These are phyloP conservation scores for Sugiyamaella mastotermitis DNA, from an alignment of 805 yeast genomes.

Conservation along the genomic window DNA sequence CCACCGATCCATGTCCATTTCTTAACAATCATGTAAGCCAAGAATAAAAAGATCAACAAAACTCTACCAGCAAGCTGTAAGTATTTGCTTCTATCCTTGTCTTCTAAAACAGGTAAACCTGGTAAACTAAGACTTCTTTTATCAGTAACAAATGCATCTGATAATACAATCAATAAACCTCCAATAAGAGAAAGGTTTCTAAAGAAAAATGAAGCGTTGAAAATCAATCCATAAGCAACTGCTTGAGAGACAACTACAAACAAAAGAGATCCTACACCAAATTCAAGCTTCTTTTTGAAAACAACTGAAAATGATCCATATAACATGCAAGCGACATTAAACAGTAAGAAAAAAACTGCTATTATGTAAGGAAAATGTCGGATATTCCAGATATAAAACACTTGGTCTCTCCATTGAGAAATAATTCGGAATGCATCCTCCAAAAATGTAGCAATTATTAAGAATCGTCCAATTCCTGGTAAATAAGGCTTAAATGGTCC, in stretches of 20 bases:
- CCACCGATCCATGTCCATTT: constrained; percentile 64
- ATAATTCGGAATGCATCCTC: constrained; percentile 83
- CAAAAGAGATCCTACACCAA: constrained; percentile 64
- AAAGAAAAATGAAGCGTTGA: constrained; percentile 73
- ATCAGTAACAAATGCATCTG: constrained; percentile 79
- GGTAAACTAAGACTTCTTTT: constrained; percentile 62
- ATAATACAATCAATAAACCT: constrained; percentile 78
- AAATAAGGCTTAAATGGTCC: constrained; percentile 41
- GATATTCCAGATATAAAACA: constrained; percentile 71
- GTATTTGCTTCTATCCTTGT: constrained; percentile 72
- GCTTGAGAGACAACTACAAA: constrained; percentile 79
- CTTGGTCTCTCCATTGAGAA: constrained; percentile 89
- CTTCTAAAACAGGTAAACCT: constrained; percentile 64
- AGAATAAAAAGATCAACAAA: constrained; percentile 73
- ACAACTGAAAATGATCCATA: constrained; percentile 67
- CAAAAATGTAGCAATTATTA: constrained; percentile 87
- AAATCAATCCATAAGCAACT: constrained; percentile 76
- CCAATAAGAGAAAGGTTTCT: constrained; percentile 89
- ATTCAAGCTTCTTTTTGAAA: constrained; percentile 57
- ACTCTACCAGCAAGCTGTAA: constrained; percentile 83
- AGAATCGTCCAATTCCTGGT: constrained; percentile 81
- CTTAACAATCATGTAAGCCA: constrained; percentile 69
- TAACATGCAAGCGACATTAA: constrained; percentile 65
- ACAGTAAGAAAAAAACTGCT: constrained; percentile 61
- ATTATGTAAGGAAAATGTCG: constrained; percentile 74